Base-by-base conservation (phyloP, 495 filamentous ascomycete species). In the Hypoxylon fuscum region DNA sequence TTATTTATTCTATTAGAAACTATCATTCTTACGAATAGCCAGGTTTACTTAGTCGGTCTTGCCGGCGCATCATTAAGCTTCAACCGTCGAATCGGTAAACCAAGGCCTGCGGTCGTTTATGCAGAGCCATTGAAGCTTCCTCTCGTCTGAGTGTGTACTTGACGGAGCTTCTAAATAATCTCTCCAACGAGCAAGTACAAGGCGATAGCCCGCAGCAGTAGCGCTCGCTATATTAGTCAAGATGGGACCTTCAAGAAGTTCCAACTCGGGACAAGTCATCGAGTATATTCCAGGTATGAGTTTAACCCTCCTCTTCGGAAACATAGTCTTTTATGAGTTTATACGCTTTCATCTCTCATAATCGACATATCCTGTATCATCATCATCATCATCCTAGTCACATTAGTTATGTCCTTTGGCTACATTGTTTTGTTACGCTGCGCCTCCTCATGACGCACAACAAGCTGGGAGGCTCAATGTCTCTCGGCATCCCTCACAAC, bases 241-340 rank as follows among this genome's bases (percentile, higher is more conserved):
- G 25, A 81, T 81, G 78, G 66, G 75, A 40, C 79, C 79, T 60
- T 69, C 72, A 20, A 71, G 72, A 29, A 60, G 66, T 62, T 58
- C 74, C 54, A 79, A 81, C 47, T 69, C 80, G 61, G 83, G 82
- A 31, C 82, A 83, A 65, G 74, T 85, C 53, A 78, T 84, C 46
- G 82, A 85, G 72, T 84, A 83, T 68, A 84, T 85, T 62, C 82
- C 81, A 59, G 81, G 83, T 85, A 79, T 27, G 76, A 66, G 29
- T 34, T 40, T 23, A 29, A 9, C n/a, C 5, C 44, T 22, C 10
- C 41, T 56, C n/a, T 40, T 47, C 27, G 11, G 2, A 1, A 11
- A 10, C 27, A 25, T 4, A 3, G 25, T 27, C 17, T 11, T 5
- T 35, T 41, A 34, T 53, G 15, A 49, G 43, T 32, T 59, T 44